Conservation (phyloP, 2,329 filamentous ascomycete genomes). For the Nemania abortiva region DNA sequence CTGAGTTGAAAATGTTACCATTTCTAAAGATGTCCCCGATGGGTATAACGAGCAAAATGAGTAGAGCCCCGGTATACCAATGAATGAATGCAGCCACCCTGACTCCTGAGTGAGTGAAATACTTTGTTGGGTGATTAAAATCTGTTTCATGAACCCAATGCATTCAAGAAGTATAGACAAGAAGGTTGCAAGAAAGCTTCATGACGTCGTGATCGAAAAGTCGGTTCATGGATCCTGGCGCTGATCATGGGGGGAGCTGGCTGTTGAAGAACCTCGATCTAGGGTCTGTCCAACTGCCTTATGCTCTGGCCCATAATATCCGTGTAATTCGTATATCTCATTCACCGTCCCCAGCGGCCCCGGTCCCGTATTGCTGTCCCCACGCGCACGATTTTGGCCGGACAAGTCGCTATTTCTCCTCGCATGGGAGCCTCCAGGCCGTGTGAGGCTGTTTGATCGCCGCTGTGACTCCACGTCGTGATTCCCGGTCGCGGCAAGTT, state of each 20-base stretch:
- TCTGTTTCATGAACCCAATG: background rate
- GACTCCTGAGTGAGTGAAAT: slow-evolving; percentile 9
- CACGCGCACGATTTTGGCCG: slow-evolving; percentile 36
- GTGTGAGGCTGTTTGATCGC: slow-evolving; percentile 45
- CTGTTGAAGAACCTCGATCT: slow-evolving; percentile 29
- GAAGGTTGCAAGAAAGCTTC: slow-evolving; percentile 22
- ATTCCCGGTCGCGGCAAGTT: slow-evolving; percentile 54
- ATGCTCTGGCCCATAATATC: slow-evolving; percentile 59
- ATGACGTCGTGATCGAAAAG: slow-evolving; percentile 1
- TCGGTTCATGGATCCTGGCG: slow-evolving; percentile 1
- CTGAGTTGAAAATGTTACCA: slow-evolving; percentile 12
- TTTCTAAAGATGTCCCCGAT: slow-evolving; percentile 24
- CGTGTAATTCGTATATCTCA: slow-evolving; percentile 60
- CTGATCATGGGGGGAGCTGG: slow-evolving; percentile 20
- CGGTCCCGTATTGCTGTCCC: slow-evolving; percentile 38
- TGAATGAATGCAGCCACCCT: slow-evolving; percentile 30
- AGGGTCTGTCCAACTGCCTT: slow-evolving; percentile 58
- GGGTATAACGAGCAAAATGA: slow-evolving; percentile 1
- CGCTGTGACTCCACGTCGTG: slow-evolving; percentile 55
- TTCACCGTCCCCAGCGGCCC: slow-evolving; percentile 54
- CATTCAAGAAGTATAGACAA: slow-evolving; percentile 26
- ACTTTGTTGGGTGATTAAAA: slow-evolving; percentile 9
- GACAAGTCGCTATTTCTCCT: slow-evolving; percentile 43
- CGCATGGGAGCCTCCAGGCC: slow-evolving; percentile 33
- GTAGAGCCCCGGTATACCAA: slow-evolving; percentile 4